Evolutionary conservation across 2,329 filamentous ascomycete genomes (phyloP).

Genomic region (Penicillium paneum): DNA sequence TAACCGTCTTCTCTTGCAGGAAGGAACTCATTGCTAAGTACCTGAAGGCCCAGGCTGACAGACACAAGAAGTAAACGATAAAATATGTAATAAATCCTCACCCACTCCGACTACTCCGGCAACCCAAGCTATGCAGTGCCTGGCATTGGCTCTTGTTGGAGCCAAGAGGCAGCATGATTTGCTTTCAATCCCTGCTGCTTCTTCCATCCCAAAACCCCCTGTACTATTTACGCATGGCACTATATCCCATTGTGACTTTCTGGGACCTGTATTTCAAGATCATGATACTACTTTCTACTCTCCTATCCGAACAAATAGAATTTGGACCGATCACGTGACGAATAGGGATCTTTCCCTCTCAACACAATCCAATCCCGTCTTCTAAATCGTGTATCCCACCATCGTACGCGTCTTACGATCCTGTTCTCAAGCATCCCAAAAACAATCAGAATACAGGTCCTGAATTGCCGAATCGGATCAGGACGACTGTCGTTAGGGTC

Average conservation of each 20-base stretch:
- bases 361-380: no score
- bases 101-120: conserved; percentile 6
- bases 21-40: conserved; percentile 67
- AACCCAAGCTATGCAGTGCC: conserved; percentile 5
- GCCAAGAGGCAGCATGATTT: neutral
- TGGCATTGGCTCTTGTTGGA: conserved; percentile 4
- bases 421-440: no score
- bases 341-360: no score
- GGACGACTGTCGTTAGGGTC: no score
- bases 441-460: no score
- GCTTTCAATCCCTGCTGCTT: conserved; percentile 3
- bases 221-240: conserved; percentile 21
- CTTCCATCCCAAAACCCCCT: conserved; percentile 7
- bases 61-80: conserved; percentile 55
- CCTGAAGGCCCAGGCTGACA: conserved; percentile 63
- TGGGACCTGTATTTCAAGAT: conserved; percentile 24
- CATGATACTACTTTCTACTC: conserved; percentile 24
- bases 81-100: conserved; percentile 8
- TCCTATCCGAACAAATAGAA: conserved; percentile 25
- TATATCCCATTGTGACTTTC: conserved; percentile 19
- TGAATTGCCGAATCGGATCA: no score
- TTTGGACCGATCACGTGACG: neutral
- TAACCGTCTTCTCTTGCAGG: conserved; percentile 29
- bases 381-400: no score
- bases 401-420: no score